Base-by-base conservation (phyloP, 2,329 filamentous ascomycete species). In the Emydomyces testavorans region DNA sequence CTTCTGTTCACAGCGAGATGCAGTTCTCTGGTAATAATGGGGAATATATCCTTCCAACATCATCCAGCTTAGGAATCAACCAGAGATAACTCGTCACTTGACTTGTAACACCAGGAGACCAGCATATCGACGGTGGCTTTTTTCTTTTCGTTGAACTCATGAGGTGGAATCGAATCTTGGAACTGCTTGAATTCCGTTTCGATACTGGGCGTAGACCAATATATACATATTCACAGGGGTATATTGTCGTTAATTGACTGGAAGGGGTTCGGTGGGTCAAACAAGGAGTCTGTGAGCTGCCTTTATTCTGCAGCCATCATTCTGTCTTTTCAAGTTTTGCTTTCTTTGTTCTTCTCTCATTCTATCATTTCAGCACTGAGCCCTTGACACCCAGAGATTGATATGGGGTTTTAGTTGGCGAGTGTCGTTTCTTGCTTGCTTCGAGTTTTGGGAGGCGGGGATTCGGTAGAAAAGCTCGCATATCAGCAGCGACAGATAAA, bases 1-100 rank as follows among this genome's bases (percentile, higher is more conserved):
- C 21, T 4, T 28, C 42, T 3, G 7, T 45, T 20, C 31, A 37
- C 8, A n/a, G n/a, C 29, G 20, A 6, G n/a, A 18, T 37, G 13
- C 42, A 36, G 11, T 45, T 36, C 15, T 20, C 15, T n/a, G 15
- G 31, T 24, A 23, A 18, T 6, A 36, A 36, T 28, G 32, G 41
- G 20, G 41, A 37, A n/a, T 45, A 45, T 29, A 45, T 37, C 6
- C n/a, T 45, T 5, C 16, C 42, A 28, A 24, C 21, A 21, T 24
- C 41, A 7, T 26, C 42, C 2, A 23, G 2, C 10, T 28, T 45
- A 29, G 23, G n/a, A 15, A 28, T 29, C 31, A 29, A 45, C 20
- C 21, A 8, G 7, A 36, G 32, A 20, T 45, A 24, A 29, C 7
- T n/a, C 18, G 4, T 35, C 36, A 6, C 21, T 16, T 44, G 8